Evolutionary conservation across 305 asterid genomes (phyloP), one percentile per base, ranked within the genome.

Genomic region (Fraxinus albicans): DNA sequence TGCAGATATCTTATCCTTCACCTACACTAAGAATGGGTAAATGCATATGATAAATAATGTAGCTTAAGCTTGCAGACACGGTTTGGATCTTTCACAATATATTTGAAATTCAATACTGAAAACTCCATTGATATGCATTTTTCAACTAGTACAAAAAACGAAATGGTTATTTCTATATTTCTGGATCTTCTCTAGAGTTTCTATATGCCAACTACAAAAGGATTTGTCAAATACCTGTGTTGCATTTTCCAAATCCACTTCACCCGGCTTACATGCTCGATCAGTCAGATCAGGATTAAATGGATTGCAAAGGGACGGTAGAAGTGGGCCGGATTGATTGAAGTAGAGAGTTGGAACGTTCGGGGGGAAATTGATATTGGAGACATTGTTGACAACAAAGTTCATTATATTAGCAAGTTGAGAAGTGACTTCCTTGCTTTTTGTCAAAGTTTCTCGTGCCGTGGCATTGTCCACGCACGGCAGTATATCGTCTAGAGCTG

Each of bases 381-480:
- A 89, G 81, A 93, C 88, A 80, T 90, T 93, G 36, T 91, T 85
- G 84, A 95, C 90, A 58, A 93, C 94, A 4, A 85, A 85, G 83
- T 95, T 95, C 81, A 91, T 78, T 76, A 93, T 87, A 34, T 84
- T 84, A 60, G 87, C 91, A 38, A 95, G 85, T 82, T 95, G 97
- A 78, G 88, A 86, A 3, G 97, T 91, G 65, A 92, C 98, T 89
- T 92, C 98, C 88, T 90, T 95, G 95, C 90, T 92, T 78, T 78
- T 90, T 29, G 79, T 85, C 84, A 95, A 83, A 76, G 98, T 93
- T 53, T 95, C 98, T 83, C 87, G 98, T 44, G 98, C 98, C 21
- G 98, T 93, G 21, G 95, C 91, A 44, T 95, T 93, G 89, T 95
- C 98, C 10, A 95, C 97, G 25, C 98, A 95, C 2, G 98, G 98